Evolutionary conservation across 805 yeast genomes (phyloP).

Genomic region (Metschnikowia gelsemii): DNA sequence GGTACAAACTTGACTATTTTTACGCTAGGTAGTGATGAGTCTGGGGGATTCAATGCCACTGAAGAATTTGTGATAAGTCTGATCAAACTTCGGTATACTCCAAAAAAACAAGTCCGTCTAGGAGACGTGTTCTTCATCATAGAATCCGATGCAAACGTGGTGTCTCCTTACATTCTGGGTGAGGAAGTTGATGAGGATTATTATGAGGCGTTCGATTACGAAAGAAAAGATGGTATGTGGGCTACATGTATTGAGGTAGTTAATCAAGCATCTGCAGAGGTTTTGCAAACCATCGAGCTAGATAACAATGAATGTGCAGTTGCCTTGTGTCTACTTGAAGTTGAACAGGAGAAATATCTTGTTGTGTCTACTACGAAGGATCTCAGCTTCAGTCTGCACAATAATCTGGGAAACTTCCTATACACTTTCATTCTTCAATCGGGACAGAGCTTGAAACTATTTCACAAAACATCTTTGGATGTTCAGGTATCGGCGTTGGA

Average conservation of each 20-base stretch:
- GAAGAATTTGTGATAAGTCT: conserved; percentile 31
- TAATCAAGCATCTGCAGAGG: conserved; percentile 31
- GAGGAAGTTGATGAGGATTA: conserved; percentile 32
- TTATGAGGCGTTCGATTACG: conserved; percentile 48
- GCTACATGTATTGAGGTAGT: conserved; percentile 56
- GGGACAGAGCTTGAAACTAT: conserved; percentile 38
- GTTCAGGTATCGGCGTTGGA: conserved; percentile 47
- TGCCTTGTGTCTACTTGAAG: conserved; percentile 31
- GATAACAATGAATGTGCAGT: conserved; percentile 43
- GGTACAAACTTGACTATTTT: conserved; percentile 54
- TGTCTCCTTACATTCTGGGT: conserved; percentile 27
- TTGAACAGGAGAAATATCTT: conserved; percentile 33
- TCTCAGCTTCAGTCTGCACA: conserved; percentile 30
- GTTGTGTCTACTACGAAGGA: conserved; percentile 45
- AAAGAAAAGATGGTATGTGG: conserved; percentile 33
- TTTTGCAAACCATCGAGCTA: conserved; percentile 47
- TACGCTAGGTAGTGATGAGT: conserved; percentile 43
- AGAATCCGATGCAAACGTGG: conserved; percentile 45
- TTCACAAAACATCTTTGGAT: conserved; percentile 62
- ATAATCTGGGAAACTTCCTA: conserved; percentile 29
- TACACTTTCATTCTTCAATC: conserved; percentile 38
- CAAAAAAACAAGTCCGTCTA: conserved; percentile 40
- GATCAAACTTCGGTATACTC: conserved; percentile 49
- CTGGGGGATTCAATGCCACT: conserved; percentile 26
- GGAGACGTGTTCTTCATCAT: conserved; percentile 32